Evolutionary conservation across 352 stramenopile species (phyloP), one percentile per base, ranked within the genome.

Genomic region (Phytopythium mirpurense): DNA sequence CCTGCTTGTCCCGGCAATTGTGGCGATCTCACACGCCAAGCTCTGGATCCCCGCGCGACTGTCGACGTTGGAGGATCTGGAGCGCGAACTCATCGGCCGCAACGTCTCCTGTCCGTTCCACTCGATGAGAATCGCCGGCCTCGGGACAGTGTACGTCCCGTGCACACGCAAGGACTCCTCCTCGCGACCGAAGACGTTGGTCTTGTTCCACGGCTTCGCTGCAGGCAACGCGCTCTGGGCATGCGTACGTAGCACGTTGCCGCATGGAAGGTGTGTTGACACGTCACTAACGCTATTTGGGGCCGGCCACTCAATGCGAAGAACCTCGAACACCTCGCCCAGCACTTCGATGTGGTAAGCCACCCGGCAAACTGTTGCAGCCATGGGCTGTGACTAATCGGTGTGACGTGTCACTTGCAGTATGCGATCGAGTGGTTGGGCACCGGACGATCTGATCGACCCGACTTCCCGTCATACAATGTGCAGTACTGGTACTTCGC

Each of bases 381-480:
- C 29, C 5, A 32, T 32, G 5, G 29, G 9, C 9, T 44, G 18
- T 23, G 10, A 24, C n/a, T 10, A 44, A 44, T 44, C n/a, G n/a
- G n/a, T n/a, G n/a, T n/a, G n/a, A n/a, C n/a, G n/a, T n/a, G n/a
- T n/a, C n/a, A n/a, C n/a, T n/a, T n/a, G n/a, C 42, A 88, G 78
- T 90, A 88, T 23, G 76, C 79, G 21, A 59, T 90, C 27, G 79
- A 90, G 51, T 90, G 79, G 79, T 24, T 88, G 14, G 79, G 79
- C 40, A 76, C 74, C 23, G 79, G 76, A 12, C 71, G 74, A 38
- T 88, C 76, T 0, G 63, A 86, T 60, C 79, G 79, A 4, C 79
- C 79, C 5, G 63, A 73, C 8, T 84, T 86, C 45, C 53, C 45
- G 23, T 81, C 70, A 2, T 83, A 86, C 37, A 65, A 82, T 53